Evolutionary conservation across 1,284 basidiomycete genomes (phyloP).

Genomic region (Chalciporus sp.): DNA sequence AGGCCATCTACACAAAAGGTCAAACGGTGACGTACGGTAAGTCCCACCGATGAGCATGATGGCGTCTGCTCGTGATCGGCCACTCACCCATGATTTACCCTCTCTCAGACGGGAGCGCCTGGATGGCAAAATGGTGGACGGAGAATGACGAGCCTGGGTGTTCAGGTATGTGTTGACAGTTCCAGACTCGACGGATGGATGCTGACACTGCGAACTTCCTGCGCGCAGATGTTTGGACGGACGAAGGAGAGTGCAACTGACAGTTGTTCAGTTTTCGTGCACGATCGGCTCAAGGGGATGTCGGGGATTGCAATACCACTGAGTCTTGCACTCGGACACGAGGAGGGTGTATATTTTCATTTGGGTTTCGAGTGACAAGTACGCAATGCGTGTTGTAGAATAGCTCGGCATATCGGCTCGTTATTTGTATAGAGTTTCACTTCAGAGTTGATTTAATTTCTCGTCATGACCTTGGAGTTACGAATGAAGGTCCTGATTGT

Average conservation of each 20-base stretch:
- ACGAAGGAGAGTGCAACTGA: slow-evolving; percentile 41
- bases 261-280: too few species aligned
- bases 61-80: too few species aligned
- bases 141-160: slow-evolving; percentile 50
- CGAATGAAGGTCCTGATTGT: too few species aligned
- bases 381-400: not conserved
- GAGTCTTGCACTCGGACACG: too few species aligned
- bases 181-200: not conserved
- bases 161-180: slow-evolving; percentile 13
- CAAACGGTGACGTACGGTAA: slow-evolving; percentile 51
- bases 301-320: too few species aligned
- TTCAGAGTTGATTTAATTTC: too few species aligned
- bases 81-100: not conserved
- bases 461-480: too few species aligned
- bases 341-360: not conserved
- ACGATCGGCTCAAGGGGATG: too few species aligned
- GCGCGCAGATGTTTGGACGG: slow-evolving; percentile 41
- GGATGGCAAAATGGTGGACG: slow-evolving; percentile 63
- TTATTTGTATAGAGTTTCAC: not conserved
- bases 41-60: not conserved
- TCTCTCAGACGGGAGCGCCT: slow-evolving; percentile 42
- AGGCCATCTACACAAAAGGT: slow-evolving; percentile 53
- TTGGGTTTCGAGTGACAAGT: too few species aligned
- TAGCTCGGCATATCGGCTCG: not conserved
- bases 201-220: not conserved